A percentile compares a stretch with the other conserved stretches of the same genome.
phyloP scores from a whole-genome alignment of 2,329 filamentous ascomycete genomes.

The Pseudonectria foliicola region DNA sequence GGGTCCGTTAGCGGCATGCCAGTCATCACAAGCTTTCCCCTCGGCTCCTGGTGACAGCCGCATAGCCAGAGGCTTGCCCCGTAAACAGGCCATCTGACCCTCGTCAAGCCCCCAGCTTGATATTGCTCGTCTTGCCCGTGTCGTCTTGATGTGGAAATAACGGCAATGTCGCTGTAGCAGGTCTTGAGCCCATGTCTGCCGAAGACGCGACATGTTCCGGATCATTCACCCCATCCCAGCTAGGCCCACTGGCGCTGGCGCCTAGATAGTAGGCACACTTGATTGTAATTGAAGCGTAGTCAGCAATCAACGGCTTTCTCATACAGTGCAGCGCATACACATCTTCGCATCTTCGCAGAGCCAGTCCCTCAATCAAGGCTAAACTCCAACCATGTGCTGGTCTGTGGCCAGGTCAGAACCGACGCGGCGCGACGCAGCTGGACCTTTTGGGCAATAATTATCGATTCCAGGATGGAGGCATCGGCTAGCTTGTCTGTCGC shows the following conservation, averaged over 20 bases:
- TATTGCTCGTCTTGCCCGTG: too few species aligned
- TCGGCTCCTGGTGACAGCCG: slow-evolving; percentile 16
- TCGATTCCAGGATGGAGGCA: slow-evolving; percentile 16
- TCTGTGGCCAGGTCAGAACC: slow-evolving; percentile 16
- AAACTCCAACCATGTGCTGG: slow-evolving; percentile 21
- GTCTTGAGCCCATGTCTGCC: too few species aligned
- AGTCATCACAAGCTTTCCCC: slow-evolving; percentile 19
- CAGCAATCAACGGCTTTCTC: too few species aligned
- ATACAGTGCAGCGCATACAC: too few species aligned
- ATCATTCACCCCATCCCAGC: too few species aligned
- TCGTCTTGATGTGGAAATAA: too few species aligned
- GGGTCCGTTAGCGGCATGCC: slow-evolving; percentile 17
- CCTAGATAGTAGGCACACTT: too few species aligned
- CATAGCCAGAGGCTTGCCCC: slow-evolving; percentile 10
- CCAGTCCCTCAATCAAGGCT: slow-evolving; percentile 20
- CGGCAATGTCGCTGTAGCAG: too few species aligned
- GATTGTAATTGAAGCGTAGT: too few species aligned
- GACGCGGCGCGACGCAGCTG: slow-evolving; percentile 24
- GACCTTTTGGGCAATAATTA: slow-evolving; percentile 22
- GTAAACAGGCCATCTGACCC: slow-evolving; percentile 12
- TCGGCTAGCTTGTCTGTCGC: slow-evolving; percentile 12
- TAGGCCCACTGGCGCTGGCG: too few species aligned
- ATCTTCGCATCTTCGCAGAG: slow-evolving; percentile 11
- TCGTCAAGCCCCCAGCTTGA: background rate
- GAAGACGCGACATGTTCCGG: too few species aligned